Evolutionary conservation across 805 yeast species (phyloP).

Genomic region (Candida wancherniae): DNA sequence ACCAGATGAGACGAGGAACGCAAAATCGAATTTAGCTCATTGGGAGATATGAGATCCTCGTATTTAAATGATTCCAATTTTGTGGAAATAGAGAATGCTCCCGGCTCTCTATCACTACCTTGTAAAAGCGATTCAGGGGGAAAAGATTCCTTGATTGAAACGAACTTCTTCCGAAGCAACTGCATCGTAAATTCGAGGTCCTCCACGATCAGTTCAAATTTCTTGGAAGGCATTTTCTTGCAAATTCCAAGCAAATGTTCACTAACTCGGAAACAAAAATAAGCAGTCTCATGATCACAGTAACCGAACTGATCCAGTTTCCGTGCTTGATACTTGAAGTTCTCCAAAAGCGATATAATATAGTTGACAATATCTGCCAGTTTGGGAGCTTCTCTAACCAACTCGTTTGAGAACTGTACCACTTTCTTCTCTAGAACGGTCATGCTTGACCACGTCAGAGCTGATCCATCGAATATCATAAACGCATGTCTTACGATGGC

Average conservation of each 20-base stretch:
- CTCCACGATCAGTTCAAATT: no score
- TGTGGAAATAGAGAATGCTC: no score
- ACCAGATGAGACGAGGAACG: constrained; percentile 18
- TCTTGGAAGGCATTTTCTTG: background rate
- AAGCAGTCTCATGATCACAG: constrained; percentile 37
- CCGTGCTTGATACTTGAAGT: constrained; percentile 29
- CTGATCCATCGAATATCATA: no score
- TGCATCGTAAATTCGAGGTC: no score
- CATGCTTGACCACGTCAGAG: no score
- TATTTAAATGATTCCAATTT: background rate
- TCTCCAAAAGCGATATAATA: constrained; percentile 25
- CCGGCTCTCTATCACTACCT: no score
- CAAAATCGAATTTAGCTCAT: constrained; percentile 8
- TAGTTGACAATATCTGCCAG: constrained; percentile 1
- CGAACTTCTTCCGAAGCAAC: no score
- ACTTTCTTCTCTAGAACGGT: no score
- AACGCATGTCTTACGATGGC: no score
- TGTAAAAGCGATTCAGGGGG: no score
- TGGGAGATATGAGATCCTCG: constrained; percentile 11
- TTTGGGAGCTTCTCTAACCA: background rate
- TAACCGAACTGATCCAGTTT: constrained; percentile 24
- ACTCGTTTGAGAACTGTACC: background rate
- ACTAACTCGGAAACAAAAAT: constrained; percentile 18
- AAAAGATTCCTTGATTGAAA: no score
- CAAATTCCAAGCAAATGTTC: constrained; percentile 1